Conservation (phyloP, 2,329 filamentous ascomycete species). For the Aspergillus flavus region DNA sequence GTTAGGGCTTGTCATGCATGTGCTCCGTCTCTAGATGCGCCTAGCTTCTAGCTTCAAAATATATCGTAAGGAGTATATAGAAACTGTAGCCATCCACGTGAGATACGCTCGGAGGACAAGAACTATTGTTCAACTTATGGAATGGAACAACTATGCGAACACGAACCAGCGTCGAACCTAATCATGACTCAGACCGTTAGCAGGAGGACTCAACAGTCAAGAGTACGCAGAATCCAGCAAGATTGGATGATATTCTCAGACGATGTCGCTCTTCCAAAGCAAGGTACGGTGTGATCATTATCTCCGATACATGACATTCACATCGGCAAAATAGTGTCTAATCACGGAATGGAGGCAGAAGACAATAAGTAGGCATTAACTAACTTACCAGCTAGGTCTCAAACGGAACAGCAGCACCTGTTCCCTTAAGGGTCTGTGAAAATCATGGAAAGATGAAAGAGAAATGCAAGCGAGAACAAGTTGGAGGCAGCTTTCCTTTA, state of each 20-base stretch:
- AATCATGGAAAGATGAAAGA: not conserved
- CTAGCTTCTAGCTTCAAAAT: too few relatives aligned
- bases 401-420: too few relatives aligned
- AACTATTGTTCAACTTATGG: not conserved
- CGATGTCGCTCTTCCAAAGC: slow-evolving; percentile 6
- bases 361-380: not conserved
- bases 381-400: not conserved
- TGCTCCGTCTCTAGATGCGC: too few relatives aligned
- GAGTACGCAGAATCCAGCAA: not conserved
- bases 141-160: too few relatives aligned
- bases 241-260: not conserved
- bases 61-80: too few relatives aligned
- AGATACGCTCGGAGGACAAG: too few relatives aligned
- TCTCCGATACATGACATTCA: not conserved
- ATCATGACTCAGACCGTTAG: not conserved
- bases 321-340: slow-evolving; percentile 7
- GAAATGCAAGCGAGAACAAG: not conserved
- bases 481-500: not conserved
- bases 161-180: not conserved
- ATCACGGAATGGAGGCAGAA: not conserved
- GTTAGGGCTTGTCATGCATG: too few relatives aligned
- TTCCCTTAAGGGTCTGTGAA: too few relatives aligned
- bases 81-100: too few relatives aligned
- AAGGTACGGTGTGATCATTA: not conserved
- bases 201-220: not conserved